These are phyloP conservation scores for Apostasia ramifera DNA, from an alignment of 106 monocot species.

Conservation along the genomic window DNA sequence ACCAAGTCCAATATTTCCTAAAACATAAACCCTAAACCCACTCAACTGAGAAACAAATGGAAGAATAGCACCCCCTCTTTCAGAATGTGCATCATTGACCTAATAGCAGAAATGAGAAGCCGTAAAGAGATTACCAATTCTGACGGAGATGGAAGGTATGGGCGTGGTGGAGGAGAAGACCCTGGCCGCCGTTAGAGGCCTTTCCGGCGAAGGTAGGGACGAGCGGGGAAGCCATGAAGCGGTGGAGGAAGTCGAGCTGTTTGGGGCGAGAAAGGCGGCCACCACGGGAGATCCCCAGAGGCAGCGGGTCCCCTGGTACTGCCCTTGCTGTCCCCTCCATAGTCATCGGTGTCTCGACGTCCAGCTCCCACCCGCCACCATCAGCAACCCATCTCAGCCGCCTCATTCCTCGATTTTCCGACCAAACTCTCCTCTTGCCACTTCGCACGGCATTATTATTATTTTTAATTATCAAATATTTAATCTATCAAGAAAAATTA, in stretches of 20 bases:
- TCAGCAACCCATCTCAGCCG: slow-evolving; percentile 57
- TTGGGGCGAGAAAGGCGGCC: slow-evolving; percentile 65
- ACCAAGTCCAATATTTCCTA: not conserved
- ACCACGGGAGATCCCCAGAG: slow-evolving; percentile 75
- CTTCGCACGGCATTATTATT: too few species aligned
- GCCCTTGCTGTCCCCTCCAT: slow-evolving; percentile 74
- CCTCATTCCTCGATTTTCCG: slow-evolving; percentile 19
- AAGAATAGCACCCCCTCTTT: not conserved
- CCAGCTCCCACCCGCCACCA: slow-evolving; percentile 63
- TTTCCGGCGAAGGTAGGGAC: slow-evolving; percentile 57
- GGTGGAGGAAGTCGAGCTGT: slow-evolving; percentile 95
- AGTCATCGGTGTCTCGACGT: slow-evolving; percentile 65
- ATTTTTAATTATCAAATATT: too few species aligned
- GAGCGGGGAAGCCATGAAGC: slow-evolving; percentile 89
- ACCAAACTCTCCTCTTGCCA: not conserved
- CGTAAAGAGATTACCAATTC: slow-evolving; percentile 37
- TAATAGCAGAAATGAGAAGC: not conserved
- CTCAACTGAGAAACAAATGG: not conserved
- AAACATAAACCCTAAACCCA: not conserved
- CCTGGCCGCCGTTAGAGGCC: slow-evolving; percentile 7
- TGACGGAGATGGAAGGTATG: slow-evolving; percentile 21
- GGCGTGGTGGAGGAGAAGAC: slow-evolving; percentile 13
- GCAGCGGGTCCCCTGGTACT: slow-evolving; percentile 65
- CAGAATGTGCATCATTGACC: not conserved
- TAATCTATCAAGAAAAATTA: too few species aligned